Percentiles rank a stretch among this genome's conserved stretches.
Evolutionary conservation across 768 basidiomycete species (phyloP).

Genomic region (Myochromella boudieri): DNA sequence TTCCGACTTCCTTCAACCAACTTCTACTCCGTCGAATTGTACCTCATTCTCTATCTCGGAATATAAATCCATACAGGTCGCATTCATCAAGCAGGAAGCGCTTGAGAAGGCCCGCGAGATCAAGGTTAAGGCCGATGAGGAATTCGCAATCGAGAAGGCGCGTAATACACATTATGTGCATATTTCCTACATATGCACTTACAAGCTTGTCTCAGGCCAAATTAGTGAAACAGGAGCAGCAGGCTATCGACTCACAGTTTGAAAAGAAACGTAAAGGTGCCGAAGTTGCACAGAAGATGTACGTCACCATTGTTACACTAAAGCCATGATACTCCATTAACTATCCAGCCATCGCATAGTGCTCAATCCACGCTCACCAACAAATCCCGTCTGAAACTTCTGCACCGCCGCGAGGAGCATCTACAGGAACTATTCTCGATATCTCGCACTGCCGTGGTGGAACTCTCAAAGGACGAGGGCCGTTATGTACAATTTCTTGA

Average conservation of each 20-base stretch:
- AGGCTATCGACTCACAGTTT: slow-evolving; percentile 89
- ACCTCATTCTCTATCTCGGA: background rate
- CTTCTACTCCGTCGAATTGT: slow-evolving; percentile 3
- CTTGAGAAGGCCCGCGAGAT: slow-evolving; percentile 97
- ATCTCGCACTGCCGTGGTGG: slow-evolving; percentile 61
- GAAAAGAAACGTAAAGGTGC: slow-evolving; percentile 96
- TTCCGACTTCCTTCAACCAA: background rate
- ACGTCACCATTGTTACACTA: slow-evolving; percentile 4
- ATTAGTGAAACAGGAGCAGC: slow-evolving; percentile 94
- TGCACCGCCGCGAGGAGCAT: slow-evolving; percentile 90
- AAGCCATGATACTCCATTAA: slow-evolving; percentile 4
- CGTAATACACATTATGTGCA: background rate
- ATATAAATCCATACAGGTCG: slow-evolving; percentile 54
- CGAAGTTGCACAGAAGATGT: slow-evolving; percentile 97
- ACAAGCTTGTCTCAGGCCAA: slow-evolving; percentile 63
- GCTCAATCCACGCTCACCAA: slow-evolving; percentile 96
- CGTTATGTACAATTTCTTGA: slow-evolving; percentile 84
- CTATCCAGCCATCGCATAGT: slow-evolving; percentile 38
- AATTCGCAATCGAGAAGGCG: slow-evolving; percentile 98
- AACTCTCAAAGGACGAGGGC: slow-evolving; percentile 61
- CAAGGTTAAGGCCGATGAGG: slow-evolving; percentile 95
- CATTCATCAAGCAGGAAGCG: slow-evolving; percentile 99
- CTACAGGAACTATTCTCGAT: slow-evolving; percentile 84
- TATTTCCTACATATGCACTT: background rate
- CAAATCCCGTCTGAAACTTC: slow-evolving; percentile 87